These are phyloP conservation scores for Mycena metata DNA, from an alignment of 768 basidiomycete genomes.

Conservation along the genomic window DNA sequence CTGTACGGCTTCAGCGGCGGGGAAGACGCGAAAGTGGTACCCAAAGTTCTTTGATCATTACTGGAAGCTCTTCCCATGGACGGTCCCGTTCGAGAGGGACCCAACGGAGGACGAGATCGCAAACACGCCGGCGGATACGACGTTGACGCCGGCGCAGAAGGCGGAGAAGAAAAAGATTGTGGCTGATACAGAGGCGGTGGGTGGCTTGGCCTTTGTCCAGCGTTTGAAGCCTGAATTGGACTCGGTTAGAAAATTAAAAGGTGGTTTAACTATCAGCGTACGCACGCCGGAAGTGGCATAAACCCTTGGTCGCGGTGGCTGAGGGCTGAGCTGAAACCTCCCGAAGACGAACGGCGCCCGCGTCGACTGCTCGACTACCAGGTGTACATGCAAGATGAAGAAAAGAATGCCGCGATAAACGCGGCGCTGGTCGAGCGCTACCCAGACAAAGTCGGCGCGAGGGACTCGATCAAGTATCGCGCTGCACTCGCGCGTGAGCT, in stretches of 20 bases:
- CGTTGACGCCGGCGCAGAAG: neutral
- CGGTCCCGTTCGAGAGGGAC: too few species aligned
- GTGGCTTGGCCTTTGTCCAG: too few species aligned
- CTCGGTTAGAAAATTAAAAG: neutral
- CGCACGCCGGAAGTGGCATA: neutral
- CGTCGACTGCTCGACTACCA: too few species aligned
- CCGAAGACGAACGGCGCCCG: too few species aligned
- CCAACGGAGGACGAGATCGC: too few species aligned
- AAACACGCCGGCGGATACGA: neutral
- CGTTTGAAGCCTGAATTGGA: too few species aligned
- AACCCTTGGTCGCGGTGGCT: neutral
- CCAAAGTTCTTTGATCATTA: too few species aligned
- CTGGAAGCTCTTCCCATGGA: too few species aligned
- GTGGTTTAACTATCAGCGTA: too few species aligned
- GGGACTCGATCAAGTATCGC: neutral
- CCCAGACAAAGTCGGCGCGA: neutral
- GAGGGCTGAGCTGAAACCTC: neutral
- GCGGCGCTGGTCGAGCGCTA: neutral
- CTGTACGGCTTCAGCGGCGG: too few species aligned
- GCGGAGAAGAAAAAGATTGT: neutral
- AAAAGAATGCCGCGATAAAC: neutral
- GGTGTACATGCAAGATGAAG: neutral
- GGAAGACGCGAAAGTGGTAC: too few species aligned
- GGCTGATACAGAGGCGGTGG: neutral
- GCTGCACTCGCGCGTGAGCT: neutral